These are phyloP conservation scores for Hypoxylon cercidicola DNA, from an alignment of 495 filamentous ascomycete species.

Conservation along the genomic window DNA sequence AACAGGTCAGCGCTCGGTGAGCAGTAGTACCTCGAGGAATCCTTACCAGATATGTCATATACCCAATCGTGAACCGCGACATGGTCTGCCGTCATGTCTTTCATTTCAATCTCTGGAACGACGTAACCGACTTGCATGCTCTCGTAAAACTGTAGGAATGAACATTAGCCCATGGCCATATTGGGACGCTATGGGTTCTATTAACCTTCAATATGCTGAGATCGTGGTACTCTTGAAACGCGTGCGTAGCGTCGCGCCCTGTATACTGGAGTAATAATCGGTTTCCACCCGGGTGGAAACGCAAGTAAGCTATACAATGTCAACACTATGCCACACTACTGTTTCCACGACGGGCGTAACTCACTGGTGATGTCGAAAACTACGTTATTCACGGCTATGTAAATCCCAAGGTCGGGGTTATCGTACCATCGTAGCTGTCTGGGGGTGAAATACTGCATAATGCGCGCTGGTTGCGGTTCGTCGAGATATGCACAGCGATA, in stretches of 20 bases:
- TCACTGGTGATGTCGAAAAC: slow-evolving; percentile 25
- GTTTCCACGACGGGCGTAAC: background rate
- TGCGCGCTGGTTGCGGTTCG: background rate
- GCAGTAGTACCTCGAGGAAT: background rate
- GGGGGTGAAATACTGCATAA: slow-evolving; percentile 12
- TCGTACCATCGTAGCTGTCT: slow-evolving; percentile 22
- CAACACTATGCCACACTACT: background rate
- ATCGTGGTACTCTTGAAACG: slow-evolving; percentile 11
- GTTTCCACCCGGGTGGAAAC: slow-evolving; percentile 22
- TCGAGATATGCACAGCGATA: slow-evolving; percentile 16
- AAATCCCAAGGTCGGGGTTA: slow-evolving; percentile 10
- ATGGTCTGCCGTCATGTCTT: slow-evolving; percentile 1
- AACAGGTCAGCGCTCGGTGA: background rate
- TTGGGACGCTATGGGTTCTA: background rate
- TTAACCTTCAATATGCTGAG: slow-evolving; percentile 13
- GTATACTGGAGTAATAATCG: background rate
- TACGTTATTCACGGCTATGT: slow-evolving; percentile 4
- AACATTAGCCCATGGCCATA: background rate
- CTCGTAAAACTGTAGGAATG: background rate
- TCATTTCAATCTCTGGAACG: slow-evolving; percentile 12
- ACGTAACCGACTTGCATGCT: slow-evolving; percentile 18
- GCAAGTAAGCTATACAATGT: slow-evolving; percentile 12
- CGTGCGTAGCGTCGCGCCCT: slow-evolving; percentile 9
- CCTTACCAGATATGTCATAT: slow-evolving; percentile 21
- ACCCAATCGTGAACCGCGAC: slow-evolving; percentile 22